Evolutionary conservation across 2,329 filamentous ascomycete genomes (phyloP).

Genomic region (Venturia oleaginea): DNA sequence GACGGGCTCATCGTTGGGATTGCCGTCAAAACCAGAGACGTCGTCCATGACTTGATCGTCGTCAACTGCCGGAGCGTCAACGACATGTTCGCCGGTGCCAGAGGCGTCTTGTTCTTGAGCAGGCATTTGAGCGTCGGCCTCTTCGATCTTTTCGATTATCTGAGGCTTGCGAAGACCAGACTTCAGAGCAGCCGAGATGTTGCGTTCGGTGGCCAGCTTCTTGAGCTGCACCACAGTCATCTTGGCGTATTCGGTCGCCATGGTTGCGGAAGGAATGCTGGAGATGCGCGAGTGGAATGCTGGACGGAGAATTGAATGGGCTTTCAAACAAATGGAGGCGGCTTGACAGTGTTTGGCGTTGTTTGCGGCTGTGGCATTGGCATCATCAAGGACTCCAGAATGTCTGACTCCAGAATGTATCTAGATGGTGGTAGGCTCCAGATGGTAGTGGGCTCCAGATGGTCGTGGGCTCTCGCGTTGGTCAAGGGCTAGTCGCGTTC

Average conservation of each 20-base stretch:
- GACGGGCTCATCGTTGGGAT: not conserved
- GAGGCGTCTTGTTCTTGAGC: not conserved
- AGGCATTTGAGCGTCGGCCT: conserved; percentile 19
- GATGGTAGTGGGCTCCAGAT: too few relatives aligned
- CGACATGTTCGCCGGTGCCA: not conserved
- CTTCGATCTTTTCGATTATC: conserved; percentile 37
- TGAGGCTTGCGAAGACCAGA: conserved; percentile 39
- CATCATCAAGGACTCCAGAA: not conserved
- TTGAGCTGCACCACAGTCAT: conserved; percentile 39
- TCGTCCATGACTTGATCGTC: not conserved
- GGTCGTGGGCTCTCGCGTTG: too few relatives aligned
- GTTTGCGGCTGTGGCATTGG: not conserved
- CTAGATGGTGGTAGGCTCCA: too few relatives aligned
- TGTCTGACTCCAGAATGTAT: too few relatives aligned
- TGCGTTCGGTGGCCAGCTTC: conserved; percentile 37
- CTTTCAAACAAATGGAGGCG: not conserved
- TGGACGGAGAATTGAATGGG: not conserved
- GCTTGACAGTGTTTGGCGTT: not conserved
- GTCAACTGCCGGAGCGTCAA: not conserved
- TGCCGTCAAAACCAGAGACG: not conserved
- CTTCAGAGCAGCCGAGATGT: conserved; percentile 31
- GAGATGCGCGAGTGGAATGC: not conserved
- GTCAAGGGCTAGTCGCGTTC: not conserved
- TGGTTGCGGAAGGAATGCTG: not conserved
- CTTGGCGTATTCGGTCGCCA: conserved; percentile 28